Percentiles rank a stretch among this genome's conserved stretches.
Evolutionary conservation across 345 rosid genomes (phyloP).

Genomic region (Lepidium didymum): DNA sequence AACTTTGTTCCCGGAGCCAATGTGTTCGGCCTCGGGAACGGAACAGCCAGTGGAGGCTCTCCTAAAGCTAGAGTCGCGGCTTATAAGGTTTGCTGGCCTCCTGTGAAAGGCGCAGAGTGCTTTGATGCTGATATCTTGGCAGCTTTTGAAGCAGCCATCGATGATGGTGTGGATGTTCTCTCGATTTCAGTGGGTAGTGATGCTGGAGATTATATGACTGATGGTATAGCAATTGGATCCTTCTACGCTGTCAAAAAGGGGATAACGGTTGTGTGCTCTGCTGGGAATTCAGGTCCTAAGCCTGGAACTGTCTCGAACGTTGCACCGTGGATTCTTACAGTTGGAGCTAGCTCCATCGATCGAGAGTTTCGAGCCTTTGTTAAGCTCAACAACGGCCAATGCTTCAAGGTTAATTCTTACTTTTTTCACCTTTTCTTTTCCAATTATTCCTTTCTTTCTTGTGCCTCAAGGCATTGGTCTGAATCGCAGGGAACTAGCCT

Average conservation of each 20-base stretch:
- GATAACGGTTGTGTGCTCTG: constrained; percentile 35
- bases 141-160: constrained; percentile 50
- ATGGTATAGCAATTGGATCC: constrained; percentile 34
- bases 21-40: constrained; percentile 38
- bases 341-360: constrained; percentile 74
- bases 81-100: constrained; percentile 53
- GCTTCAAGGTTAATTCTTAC: constrained; percentile 33
- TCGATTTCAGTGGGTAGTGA: constrained; percentile 41
- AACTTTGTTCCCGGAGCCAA: constrained; percentile 41
- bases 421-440: background rate
- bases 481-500: constrained; percentile 56
- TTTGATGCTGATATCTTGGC: constrained; percentile 53
- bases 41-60: constrained; percentile 67
- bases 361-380: constrained; percentile 48
- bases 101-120: constrained; percentile 27
- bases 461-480: background rate
- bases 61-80: constrained; percentile 58
- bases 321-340: constrained; percentile 71
- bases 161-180: constrained; percentile 48
- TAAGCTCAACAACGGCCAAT: constrained; percentile 37
- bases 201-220: constrained; percentile 18
- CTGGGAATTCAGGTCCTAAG: constrained; percentile 71
- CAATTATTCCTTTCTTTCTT: background rate
- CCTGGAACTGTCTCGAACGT: constrained; percentile 43
- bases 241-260: constrained; percentile 37